Percentiles rank a stretch among this genome's conserved stretches.
Conservation (phyloP, 768 basidiomycete genomes). For the Auricularia auricula-judae region DNA sequence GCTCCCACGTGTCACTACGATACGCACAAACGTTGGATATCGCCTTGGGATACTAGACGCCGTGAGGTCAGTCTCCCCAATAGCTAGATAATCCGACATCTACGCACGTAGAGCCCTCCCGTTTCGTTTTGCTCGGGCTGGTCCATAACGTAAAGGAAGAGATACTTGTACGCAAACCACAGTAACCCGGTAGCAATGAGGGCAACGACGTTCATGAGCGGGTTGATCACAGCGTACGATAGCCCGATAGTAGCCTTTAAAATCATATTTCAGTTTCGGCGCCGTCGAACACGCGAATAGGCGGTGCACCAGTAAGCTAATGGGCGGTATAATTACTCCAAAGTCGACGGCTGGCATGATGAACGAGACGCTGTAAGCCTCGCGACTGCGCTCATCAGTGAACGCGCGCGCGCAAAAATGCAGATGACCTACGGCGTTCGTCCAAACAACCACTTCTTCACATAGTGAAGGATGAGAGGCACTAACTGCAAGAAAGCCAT, state of each 20-base stretch:
- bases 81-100: conserved; percentile 42
- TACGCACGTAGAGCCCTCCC: conserved; percentile 9
- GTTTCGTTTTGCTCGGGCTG: not conserved
- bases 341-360: conserved; percentile 46
- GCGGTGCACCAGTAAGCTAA: conserved; percentile 32
- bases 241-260: conserved; percentile 24
- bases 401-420: not conserved
- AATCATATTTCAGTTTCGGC: not conserved
- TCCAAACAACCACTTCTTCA: conserved; percentile 55
- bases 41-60: conserved; percentile 25
- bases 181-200: conserved; percentile 48
- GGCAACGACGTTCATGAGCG: conserved; percentile 56
- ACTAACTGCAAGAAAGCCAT: conserved; percentile 43
- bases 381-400: conserved; percentile 20
- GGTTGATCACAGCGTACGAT: conserved; percentile 52
- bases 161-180: conserved; percentile 43
- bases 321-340: conserved; percentile 35
- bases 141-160: conserved; percentile 21
- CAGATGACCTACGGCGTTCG: conserved; percentile 34
- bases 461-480: conserved; percentile 43
- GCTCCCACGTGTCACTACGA: too few relatives aligned
- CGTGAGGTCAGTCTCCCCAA: conserved; percentile 31
- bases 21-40: conserved; percentile 38
- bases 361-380: conserved; percentile 43
- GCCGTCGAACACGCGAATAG: not conserved